phyloP scores from a whole-genome alignment of 164 flowering plant genomes.

The Sedum album region DNA sequence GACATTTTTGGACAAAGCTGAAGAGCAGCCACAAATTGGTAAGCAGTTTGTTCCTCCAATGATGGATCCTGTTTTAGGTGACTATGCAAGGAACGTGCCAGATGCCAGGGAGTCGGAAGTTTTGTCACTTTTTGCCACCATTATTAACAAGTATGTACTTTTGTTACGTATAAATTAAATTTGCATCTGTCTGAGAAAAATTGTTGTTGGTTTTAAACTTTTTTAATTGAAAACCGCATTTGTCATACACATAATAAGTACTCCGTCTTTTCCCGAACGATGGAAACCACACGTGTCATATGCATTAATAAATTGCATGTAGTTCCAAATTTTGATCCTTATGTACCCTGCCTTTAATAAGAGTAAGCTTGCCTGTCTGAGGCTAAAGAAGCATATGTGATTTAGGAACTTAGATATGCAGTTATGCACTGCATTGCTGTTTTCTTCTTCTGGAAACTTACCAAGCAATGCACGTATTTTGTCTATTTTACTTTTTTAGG shows the following conservation, averaged over 20 bases:
- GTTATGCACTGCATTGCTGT: background rate
- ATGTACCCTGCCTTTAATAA: too few relatives aligned
- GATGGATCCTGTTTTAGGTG: constrained; percentile 98
- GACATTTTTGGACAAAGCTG: constrained; percentile 96
- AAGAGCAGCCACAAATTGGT: constrained; percentile 93
- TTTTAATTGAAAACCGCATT: too few relatives aligned
- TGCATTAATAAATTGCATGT: too few relatives aligned
- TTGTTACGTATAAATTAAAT: background rate
- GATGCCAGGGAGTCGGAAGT: constrained; percentile 99
- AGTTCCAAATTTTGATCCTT: too few relatives aligned
- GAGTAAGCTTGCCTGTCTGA: too few relatives aligned
- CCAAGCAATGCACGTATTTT: background rate
- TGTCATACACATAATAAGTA: too few relatives aligned
- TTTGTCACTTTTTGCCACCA: constrained; percentile 89
- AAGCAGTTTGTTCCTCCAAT: constrained; percentile 98
- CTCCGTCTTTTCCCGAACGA: too few relatives aligned
- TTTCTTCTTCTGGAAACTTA: background rate
- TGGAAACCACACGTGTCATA: too few relatives aligned
- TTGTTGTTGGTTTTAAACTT: background rate
- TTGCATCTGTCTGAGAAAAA: background rate
- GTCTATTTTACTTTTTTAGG: constrained; percentile 24
- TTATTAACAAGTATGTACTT: constrained; percentile 77
- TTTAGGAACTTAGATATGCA: too few relatives aligned
- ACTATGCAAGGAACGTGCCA: constrained; percentile 89
- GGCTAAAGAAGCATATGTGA: too few relatives aligned